These are phyloP conservation scores for Aspergillus sp. DNA, from an alignment of 2,329 filamentous ascomycete genomes.

Conservation along the genomic window DNA sequence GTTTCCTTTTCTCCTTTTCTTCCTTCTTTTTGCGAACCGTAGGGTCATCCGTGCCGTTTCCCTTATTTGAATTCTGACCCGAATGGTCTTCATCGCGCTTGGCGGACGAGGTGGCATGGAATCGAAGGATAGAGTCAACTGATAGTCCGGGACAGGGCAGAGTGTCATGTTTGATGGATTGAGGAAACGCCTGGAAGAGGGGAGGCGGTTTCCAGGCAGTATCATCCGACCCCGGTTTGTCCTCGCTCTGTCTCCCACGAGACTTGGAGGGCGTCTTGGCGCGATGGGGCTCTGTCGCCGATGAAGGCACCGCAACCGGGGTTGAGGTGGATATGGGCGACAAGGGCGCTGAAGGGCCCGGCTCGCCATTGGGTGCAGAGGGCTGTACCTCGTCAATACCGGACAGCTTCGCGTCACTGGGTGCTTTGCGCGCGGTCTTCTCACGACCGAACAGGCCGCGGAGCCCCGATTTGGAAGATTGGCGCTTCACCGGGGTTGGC, in stretches of 20 bases:
- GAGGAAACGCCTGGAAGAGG: slow-evolving; percentile 82
- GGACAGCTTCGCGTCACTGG: slow-evolving; percentile 29
- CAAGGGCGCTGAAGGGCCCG: slow-evolving; percentile 19
- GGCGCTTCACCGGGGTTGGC: slow-evolving; percentile 29
- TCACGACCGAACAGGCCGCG: slow-evolving; percentile 38
- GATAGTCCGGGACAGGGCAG: slow-evolving; percentile 67
- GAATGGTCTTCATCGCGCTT: slow-evolving; percentile 16
- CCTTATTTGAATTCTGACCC: slow-evolving; percentile 14
- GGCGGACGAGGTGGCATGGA: slow-evolving; percentile 38
- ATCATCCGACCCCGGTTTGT: slow-evolving; percentile 24
- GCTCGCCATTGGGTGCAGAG: slow-evolving; percentile 15
- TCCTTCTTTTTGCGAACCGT: slow-evolving; percentile 33
- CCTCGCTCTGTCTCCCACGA: slow-evolving; percentile 23
- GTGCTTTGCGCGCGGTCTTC: slow-evolving; percentile 30
- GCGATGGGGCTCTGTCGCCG: slow-evolving; percentile 18
- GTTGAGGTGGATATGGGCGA: slow-evolving; percentile 29
- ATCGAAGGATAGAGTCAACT: slow-evolving; percentile 67
- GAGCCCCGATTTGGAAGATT: slow-evolving; percentile 39
- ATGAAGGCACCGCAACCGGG: slow-evolving; percentile 24
- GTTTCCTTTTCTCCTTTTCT: slow-evolving; percentile 33
- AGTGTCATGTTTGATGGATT: slow-evolving; percentile 73
- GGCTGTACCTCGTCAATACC: slow-evolving; percentile 32
- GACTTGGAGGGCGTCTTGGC: slow-evolving; percentile 20
- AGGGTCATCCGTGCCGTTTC: slow-evolving; percentile 21
- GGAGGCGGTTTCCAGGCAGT: slow-evolving; percentile 67